Percentiles rank a stretch among this genome's conserved stretches.
phyloP scores from a whole-genome alignment of 192 early-diverging fungal genomes.

The Gaertneriomyces semiglobifer region DNA sequence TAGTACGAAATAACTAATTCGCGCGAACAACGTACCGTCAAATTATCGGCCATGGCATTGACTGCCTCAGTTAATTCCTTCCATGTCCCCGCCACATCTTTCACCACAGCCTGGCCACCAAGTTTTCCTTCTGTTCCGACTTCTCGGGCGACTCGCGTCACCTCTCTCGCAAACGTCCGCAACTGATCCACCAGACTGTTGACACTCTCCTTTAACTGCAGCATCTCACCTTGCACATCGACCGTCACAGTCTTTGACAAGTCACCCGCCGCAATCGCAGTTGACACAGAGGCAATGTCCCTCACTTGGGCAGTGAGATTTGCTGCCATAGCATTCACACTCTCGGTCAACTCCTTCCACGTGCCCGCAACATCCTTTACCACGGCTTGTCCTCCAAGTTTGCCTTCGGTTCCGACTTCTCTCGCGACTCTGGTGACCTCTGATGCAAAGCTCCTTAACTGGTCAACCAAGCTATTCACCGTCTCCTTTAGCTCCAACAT shows the following conservation, averaged over 20 bases:
- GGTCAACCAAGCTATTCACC: constrained; percentile 72
- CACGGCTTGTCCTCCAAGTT: constrained; percentile 64
- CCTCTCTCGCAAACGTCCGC: constrained; percentile 59
- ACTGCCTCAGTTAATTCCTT: constrained; percentile 67
- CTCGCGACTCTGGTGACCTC: constrained; percentile 57
- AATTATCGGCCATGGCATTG: constrained; percentile 64
- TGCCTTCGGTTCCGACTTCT: constrained; percentile 56
- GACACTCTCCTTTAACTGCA: constrained; percentile 61
- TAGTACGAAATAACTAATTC: not conserved
- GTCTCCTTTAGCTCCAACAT: constrained; percentile 68
- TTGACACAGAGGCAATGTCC: constrained; percentile 57
- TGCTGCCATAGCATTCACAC: constrained; percentile 63
- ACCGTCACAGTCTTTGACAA: constrained; percentile 52
- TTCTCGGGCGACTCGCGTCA: constrained; percentile 59
- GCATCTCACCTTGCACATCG: constrained; percentile 58
- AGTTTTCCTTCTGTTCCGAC: constrained; percentile 65
- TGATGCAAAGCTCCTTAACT: constrained; percentile 65
- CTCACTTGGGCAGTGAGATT: constrained; percentile 64
- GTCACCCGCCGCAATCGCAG: constrained; percentile 57
- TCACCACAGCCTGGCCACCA: constrained; percentile 61
- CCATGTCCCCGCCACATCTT: constrained; percentile 72
- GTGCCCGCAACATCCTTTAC: constrained; percentile 44
- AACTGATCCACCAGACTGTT: constrained; percentile 66
- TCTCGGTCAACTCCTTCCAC: constrained; percentile 60
- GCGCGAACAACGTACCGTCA: constrained; percentile 44